phyloP scores from a whole-genome alignment of 371 early-diverging fungal genomes.

The Mortierella sp. region DNA sequence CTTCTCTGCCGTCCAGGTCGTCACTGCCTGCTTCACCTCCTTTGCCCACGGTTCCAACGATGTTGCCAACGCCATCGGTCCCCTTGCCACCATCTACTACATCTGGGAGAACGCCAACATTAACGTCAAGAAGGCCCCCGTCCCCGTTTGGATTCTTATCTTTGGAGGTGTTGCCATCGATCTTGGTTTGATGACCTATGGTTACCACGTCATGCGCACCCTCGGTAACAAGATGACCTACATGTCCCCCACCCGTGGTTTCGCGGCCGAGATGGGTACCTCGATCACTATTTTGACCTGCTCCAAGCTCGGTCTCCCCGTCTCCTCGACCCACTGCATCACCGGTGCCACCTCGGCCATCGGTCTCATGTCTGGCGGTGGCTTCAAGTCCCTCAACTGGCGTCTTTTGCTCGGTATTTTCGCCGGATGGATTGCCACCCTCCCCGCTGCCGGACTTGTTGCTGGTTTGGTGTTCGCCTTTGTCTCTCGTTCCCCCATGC shows the following conservation, averaged over 20 bases:
- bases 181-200: slow-evolving; percentile 80
- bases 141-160: slow-evolving; percentile 63
- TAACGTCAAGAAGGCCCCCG: slow-evolving; percentile 64
- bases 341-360: slow-evolving; percentile 88
- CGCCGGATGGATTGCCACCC: slow-evolving; percentile 86
- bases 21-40: slow-evolving; percentile 87
- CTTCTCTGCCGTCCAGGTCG: slow-evolving; percentile 88
- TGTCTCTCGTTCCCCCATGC: slow-evolving; percentile 66
- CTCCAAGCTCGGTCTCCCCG: slow-evolving; percentile 84
- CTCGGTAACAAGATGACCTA: slow-evolving; percentile 92
- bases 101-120: slow-evolving; percentile 76
- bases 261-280: slow-evolving; percentile 87
- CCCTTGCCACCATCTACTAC: slow-evolving; percentile 76
- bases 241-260: slow-evolving; percentile 89
- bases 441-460: slow-evolving; percentile 82
- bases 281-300: slow-evolving; percentile 89
- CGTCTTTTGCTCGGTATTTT: slow-evolving; percentile 77
- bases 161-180: slow-evolving; percentile 83
- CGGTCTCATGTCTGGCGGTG: slow-evolving; percentile 87
- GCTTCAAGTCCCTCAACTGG: slow-evolving; percentile 85
- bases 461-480: slow-evolving; percentile 83
- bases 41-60: slow-evolving; percentile 94
- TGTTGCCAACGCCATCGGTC: slow-evolving; percentile 91
- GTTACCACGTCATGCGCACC: slow-evolving; percentile 80
- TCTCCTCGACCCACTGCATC: slow-evolving; percentile 93